Percentiles rank a stretch among this genome's conserved stretches.
Conservation (phyloP, 495 filamentous ascomycete genomes). For the Lasiosphaeriaceae sp. region DNA sequence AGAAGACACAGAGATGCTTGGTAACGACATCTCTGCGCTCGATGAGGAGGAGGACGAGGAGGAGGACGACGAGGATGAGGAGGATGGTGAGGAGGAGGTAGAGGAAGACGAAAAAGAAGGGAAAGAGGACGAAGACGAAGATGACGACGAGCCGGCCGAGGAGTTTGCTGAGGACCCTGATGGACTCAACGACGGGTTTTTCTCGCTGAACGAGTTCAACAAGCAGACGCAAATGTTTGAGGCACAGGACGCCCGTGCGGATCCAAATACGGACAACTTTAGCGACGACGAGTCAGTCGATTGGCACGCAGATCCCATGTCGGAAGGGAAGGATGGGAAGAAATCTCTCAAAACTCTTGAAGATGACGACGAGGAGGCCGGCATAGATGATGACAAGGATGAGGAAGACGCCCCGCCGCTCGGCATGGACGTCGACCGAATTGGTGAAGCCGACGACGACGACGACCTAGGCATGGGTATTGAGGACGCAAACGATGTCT, state of each 20-base stretch:
- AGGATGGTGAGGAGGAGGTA: constrained; percentile 21
- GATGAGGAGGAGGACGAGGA: constrained; percentile 19
- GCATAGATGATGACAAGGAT: constrained; percentile 15
- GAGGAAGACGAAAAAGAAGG: constrained; percentile 26
- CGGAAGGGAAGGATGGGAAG: constrained; percentile 13
- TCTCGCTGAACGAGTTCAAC: constrained; percentile 98
- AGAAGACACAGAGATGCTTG: constrained; percentile 28
- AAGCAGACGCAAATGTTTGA: constrained; percentile 83
- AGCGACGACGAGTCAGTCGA: constrained; percentile 81
- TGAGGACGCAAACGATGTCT: constrained; percentile 74
- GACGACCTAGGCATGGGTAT: constrained; percentile 49
- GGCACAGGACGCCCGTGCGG: constrained; percentile 66
- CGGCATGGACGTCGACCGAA: neutral
- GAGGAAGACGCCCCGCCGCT: constrained; percentile 8
- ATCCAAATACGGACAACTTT: constrained; percentile 55
- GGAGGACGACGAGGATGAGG: constrained; percentile 21
- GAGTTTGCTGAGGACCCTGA: constrained; percentile 48
- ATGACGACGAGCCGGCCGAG: constrained; percentile 35
- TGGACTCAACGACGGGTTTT: constrained; percentile 90
- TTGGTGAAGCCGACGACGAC: constrained; percentile 56
- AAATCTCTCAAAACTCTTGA: constrained; percentile 10
- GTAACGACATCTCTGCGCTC: constrained; percentile 25
- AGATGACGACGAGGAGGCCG: constrained; percentile 48
- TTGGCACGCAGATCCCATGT: constrained; percentile 73
- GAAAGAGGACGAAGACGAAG: constrained; percentile 25